Evolutionary conservation across 1,139 yeast genomes (phyloP), one percentile per base, ranked within the genome.

Genomic region (Yamadazyma triangularis): DNA sequence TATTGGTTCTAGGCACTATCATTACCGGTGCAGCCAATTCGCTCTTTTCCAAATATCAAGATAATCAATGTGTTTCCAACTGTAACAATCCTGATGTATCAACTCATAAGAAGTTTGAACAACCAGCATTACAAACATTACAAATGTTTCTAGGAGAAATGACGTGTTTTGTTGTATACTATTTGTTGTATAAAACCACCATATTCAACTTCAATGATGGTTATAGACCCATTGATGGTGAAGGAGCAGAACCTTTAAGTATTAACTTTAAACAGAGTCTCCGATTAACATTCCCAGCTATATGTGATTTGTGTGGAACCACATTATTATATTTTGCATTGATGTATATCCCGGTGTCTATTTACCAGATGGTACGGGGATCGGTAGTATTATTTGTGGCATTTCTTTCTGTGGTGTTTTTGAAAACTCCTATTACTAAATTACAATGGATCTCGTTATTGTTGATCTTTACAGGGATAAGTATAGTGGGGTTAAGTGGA

Each of bases 361-460:
- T 84, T 27, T 85, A 82, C 54, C 95, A 85, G 52, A 85, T 85
- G 94, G 78, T 83, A 10, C 65, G 94, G 41, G 94, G 95, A 4
- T 73, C 89, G 0, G 62, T 84, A 29, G 87, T 84, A 26, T 59
- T 85, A 26, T 83, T 82, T 59, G 94, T 84, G 20, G 95, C 89
- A 2, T 54, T 79, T 13, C 70, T 83, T 47, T 79, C 88, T 12
- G 80, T 81, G 13, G 23, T 79, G 0, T 82, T 82, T 45, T 67
- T 85, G 43, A 66, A 72, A 33, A 68, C 76, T 31, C 60, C 52
- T 15, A 76, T 84, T 30, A 61, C 78, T 16, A 67, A 72, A 38
- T 55, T 78, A 26, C 91, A 84, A 50, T 84, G 94, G 94, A 41
- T 69, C 8, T 73, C 87, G 3, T 65, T 85, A 33, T 46, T 67